These are phyloP conservation scores for Thelonectria blattea DNA, from an alignment of 2,329 filamentous ascomycete species.

Conservation along the genomic window DNA sequence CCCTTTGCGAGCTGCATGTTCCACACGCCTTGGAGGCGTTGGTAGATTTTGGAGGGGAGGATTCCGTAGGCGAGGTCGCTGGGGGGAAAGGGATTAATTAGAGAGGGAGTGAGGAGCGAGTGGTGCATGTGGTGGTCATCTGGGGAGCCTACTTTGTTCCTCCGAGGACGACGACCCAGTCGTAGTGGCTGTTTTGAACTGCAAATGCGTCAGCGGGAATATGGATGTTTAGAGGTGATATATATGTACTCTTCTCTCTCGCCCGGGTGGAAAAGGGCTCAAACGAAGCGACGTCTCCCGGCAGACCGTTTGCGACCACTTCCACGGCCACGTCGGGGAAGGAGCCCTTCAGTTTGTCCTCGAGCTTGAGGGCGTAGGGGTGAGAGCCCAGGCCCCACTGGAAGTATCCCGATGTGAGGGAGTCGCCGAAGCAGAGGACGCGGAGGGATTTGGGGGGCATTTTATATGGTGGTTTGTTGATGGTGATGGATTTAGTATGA, in stretches of 20 bases:
- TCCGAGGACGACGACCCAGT: conserved; percentile 69
- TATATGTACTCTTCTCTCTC: conserved; percentile 43
- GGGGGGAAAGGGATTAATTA: background rate
- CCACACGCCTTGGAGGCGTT: conserved; percentile 58
- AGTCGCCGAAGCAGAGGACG: conserved; percentile 70
- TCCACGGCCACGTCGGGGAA: conserved; percentile 52
- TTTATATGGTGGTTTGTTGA: background rate
- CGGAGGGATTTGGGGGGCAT: conserved; percentile 49
- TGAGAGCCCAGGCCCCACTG: conserved; percentile 49
- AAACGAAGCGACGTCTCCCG: conserved; percentile 56
- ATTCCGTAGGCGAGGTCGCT: conserved; percentile 58
- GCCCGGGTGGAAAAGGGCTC: conserved; percentile 42
- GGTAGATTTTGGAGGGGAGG: conserved; percentile 51
- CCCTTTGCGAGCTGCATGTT: conserved; percentile 54
- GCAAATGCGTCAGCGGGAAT: background rate
- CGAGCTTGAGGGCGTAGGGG: conserved; percentile 60
- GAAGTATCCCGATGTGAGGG: conserved; percentile 64
- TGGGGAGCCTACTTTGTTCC: conserved; percentile 65
- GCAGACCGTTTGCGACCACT: conserved; percentile 56
- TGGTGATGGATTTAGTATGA: background rate
- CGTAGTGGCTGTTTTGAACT: conserved; percentile 45
- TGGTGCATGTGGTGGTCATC: no score
- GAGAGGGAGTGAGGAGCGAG: no score
- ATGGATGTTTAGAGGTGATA: background rate
- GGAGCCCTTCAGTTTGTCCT: conserved; percentile 52